Evolutionary conservation across 768 basidiomycete genomes (phyloP), one percentile per base, ranked within the genome.

Genomic region (Chalciporus piperatus): DNA sequence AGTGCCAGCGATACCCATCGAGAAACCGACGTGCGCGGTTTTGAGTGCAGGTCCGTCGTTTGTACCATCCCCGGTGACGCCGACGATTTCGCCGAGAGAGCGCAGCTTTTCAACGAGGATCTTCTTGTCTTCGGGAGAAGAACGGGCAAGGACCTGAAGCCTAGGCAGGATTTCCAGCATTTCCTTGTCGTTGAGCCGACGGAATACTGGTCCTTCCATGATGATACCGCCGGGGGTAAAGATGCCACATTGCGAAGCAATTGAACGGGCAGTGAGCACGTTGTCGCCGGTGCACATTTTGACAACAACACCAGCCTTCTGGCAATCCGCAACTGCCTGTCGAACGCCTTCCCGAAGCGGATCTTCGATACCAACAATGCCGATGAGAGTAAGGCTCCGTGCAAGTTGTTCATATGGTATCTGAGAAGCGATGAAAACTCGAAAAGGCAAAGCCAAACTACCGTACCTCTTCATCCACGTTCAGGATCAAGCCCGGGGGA

Each of bases 211-310:
- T 0, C 97, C 95, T 66, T 99, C 97, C 92, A 98, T 98, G 71
- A 99, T 90, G 58, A 98, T 82, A 27, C 97, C 97, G 22, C 95
- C 95, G 3, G 87, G 71, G 16, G 87, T 89, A 73, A 89, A 98
- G 66, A 98, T 98, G 35, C 95, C 94, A 62, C 96, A 98, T 63
- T 99, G 96, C 1, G 80, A 78, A 19, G 97, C 96, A 61, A 99
- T 99, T 7, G 95, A 97, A n/a, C 93, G 84, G 45, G 91, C 92
- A 0, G 91, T 95, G 46, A 98, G 82, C 45, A 94, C 92, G 58
- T 97, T 98, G 70, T 98, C 95, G 58, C 96, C 97, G 0, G 97
- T 98, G 67, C 92, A 96, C 95, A 98, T 99, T 74, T 97, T 98
- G 73, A 98, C 85, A 20, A 79, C 76, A 13, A 99, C 94, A 55